Percentiles rank a stretch among this genome's conserved stretches.
phyloP scores from a whole-genome alignment of 1,284 basidiomycete species.

The Ustilago hordei region DNA sequence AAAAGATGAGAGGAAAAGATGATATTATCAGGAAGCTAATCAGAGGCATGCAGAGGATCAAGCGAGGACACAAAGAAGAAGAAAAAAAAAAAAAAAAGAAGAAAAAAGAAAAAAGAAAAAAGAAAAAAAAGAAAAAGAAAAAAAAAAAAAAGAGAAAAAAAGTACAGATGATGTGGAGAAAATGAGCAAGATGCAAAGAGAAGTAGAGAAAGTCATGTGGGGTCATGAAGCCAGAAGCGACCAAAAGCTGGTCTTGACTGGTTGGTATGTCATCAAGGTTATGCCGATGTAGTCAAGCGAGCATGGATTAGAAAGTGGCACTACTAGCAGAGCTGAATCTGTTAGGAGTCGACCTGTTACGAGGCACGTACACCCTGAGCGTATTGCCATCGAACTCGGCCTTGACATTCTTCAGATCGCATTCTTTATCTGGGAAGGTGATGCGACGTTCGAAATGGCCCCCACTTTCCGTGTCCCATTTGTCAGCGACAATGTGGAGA shows the following conservation, averaged over 20 bases:
- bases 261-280: constrained; percentile 61
- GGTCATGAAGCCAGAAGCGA: not conserved
- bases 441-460: constrained; percentile 65
- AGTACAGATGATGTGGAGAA: constrained; percentile 7
- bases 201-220: not conserved
- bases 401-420: constrained; percentile 50
- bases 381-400: constrained; percentile 57
- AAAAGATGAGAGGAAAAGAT: too few relatives aligned
- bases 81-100: not conserved
- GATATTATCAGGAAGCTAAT: too few relatives aligned
- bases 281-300: not conserved
- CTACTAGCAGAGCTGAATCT: constrained; percentile 47
- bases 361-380: constrained; percentile 49
- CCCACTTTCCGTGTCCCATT: constrained; percentile 53
- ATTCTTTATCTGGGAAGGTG: constrained; percentile 58
- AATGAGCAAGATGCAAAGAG: not conserved
- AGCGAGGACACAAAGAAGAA: not conserved
- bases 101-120: not conserved
- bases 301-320: constrained; percentile 69
- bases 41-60: too few relatives aligned
- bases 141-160: not conserved
- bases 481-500: constrained; percentile 64
- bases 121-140: not conserved
- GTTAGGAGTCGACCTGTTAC: not conserved
- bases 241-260: too few relatives aligned